These are phyloP conservation scores for Colletotrichum lupini DNA, from an alignment of 2,329 filamentous ascomycete species.

Conservation along the genomic window DNA sequence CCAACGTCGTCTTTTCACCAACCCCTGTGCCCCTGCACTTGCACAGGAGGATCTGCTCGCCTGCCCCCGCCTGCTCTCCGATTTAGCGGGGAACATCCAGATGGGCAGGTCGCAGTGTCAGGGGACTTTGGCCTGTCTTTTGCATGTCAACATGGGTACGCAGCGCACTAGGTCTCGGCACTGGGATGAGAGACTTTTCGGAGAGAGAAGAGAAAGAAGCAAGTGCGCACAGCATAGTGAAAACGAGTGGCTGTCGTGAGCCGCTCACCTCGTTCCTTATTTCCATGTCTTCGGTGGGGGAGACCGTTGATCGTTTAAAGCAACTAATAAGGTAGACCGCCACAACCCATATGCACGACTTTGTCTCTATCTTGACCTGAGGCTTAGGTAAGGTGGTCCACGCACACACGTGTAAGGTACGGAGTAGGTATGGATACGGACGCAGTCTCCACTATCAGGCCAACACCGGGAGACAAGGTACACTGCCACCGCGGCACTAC, in stretches of 20 bases:
- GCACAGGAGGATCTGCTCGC: conserved; percentile 15
- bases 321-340: not conserved
- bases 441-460: conserved; percentile 1
- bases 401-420: not conserved
- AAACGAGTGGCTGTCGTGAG: conserved; percentile 18
- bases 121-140: conserved; percentile 13
- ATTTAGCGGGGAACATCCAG: conserved; percentile 30
- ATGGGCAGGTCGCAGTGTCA: conserved; percentile 24
- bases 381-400: not conserved
- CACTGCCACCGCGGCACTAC: conserved; percentile 12
- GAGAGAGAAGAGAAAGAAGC: not conserved
- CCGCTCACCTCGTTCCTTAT: conserved; percentile 10
- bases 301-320: conserved; percentile 17
- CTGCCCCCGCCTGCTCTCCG: conserved; percentile 17
- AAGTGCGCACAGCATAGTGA: not conserved
- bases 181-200: not conserved
- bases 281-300: conserved; percentile 4
- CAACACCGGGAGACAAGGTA: not conserved
- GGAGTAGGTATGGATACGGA: not conserved
- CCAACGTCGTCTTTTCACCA: not conserved
- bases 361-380: not conserved
- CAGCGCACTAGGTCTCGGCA: conserved; percentile 20
- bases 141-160: conserved; percentile 7
- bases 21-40: conserved; percentile 22
- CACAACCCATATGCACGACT: not conserved